Percentiles rank a stretch among this genome's conserved stretches.
These are phyloP conservation scores for Pilaira anomala DNA, from an alignment of 192 early-diverging fungal genomes.

Conservation along the genomic window DNA sequence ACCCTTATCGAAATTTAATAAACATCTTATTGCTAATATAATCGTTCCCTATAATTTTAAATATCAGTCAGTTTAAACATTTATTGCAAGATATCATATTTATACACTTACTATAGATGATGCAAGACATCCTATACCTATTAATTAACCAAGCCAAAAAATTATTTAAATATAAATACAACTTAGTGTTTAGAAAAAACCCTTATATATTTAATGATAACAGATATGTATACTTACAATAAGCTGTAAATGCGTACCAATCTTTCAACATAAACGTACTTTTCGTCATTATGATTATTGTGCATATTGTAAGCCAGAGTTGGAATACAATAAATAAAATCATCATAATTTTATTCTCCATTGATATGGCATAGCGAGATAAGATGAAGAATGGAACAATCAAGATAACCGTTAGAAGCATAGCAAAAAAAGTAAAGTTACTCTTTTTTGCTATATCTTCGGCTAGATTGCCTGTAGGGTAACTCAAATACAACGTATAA, in stretches of 20 bases:
- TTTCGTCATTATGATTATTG: neutral
- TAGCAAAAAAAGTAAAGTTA: neutral
- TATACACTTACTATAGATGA: too few species aligned
- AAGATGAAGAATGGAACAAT: neutral
- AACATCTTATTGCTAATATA: neutral
- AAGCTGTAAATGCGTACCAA: too few species aligned
- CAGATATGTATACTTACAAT: too few species aligned
- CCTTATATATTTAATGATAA: too few species aligned
- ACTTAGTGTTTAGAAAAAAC: too few species aligned
- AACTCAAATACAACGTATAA: too few species aligned
- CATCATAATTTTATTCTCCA: constrained; percentile 1
- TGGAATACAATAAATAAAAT: neutral
- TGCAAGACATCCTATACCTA: too few species aligned
- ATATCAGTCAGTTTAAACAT: too few species aligned
- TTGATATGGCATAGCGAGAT: neutral
- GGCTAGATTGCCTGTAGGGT: neutral
- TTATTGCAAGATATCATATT: too few species aligned
- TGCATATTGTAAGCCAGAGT: neutral
- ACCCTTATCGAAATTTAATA: neutral
- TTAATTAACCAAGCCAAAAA: too few species aligned
- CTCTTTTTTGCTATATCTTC: neutral
- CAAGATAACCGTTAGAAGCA: neutral
- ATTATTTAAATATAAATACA: too few species aligned
- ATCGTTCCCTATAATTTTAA: neutral
- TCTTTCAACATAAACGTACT: too few species aligned